Evolutionary conservation across 1,139 yeast species (phyloP).

Genomic region (Sugiyamaella novakii): DNA sequence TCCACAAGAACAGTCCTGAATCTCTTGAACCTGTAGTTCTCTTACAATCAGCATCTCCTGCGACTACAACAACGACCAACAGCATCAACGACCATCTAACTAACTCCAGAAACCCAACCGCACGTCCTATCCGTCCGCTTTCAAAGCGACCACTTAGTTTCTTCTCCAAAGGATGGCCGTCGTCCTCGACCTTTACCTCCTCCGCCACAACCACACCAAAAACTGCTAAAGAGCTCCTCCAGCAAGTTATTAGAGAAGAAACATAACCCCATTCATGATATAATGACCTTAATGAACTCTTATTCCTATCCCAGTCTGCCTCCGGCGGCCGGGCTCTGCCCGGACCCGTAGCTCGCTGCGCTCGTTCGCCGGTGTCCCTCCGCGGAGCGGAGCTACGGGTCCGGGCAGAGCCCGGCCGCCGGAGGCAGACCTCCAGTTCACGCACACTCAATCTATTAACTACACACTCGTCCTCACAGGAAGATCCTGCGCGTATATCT

Average conservation of each 20-base stretch:
- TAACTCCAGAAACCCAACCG: background rate
- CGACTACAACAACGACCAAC: background rate
- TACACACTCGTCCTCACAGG: slow-evolving; percentile 6
- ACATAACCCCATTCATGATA: no score
- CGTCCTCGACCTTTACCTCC: background rate
- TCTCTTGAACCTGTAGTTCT: slow-evolving; percentile 9
- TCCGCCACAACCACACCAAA: background rate
- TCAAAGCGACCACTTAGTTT: slow-evolving; percentile 9
- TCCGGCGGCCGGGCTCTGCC: no score
- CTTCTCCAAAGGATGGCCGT: slow-evolving; percentile 10
- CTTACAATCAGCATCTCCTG: background rate
- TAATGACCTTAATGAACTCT: no score
- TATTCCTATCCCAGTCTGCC: no score
- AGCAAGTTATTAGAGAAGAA: slow-evolving; percentile 12
- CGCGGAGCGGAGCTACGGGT: background rate
- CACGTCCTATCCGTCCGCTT: background rate
- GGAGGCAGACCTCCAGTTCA: background rate
- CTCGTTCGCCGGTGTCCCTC: background rate
- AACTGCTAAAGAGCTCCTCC: slow-evolving; percentile 13
- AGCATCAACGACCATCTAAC: background rate
- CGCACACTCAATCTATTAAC: no score
- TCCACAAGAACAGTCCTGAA: background rate
- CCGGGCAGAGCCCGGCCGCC: background rate
- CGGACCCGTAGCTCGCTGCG: no score
- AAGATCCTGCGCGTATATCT: slow-evolving; percentile 44